A percentile compares a stretch with the other conserved stretches of the same genome.
phyloP scores from a whole-genome alignment of 2,329 filamentous ascomycete genomes.

The Cyclaneusma minus region DNA sequence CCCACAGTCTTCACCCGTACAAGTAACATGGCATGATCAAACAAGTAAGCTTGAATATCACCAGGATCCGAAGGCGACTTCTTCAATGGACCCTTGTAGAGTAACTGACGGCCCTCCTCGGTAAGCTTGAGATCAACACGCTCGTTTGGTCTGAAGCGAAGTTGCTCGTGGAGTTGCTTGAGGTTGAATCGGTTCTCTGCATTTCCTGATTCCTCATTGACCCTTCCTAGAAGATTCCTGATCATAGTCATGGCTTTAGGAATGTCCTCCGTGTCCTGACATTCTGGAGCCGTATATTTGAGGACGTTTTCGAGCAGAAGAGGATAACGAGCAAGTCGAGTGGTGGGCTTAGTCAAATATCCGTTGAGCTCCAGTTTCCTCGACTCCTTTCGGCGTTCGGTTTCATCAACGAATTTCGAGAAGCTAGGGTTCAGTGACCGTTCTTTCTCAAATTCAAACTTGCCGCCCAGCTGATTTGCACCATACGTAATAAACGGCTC shows the following conservation, averaged over 20 bases:
- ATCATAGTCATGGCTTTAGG: conserved; percentile 80
- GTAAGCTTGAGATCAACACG: conserved; percentile 88
- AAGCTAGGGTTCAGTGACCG: conserved; percentile 75
- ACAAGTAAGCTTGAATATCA: conserved; percentile 88
- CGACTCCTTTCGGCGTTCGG: conserved; percentile 89
- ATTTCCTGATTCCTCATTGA: conserved; percentile 92
- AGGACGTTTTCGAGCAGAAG: conserved; percentile 79
- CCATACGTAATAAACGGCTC: conserved; percentile 95
- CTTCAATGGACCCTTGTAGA: conserved; percentile 90
- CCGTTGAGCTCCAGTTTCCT: conserved; percentile 94
- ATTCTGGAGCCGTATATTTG: conserved; percentile 82
- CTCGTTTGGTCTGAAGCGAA: conserved; percentile 81
- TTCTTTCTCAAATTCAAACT: conserved; percentile 97
- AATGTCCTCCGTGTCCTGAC: conserved; percentile 80
- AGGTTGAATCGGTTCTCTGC: conserved; percentile 96
- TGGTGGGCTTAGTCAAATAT: conserved; percentile 95
- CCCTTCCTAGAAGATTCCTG: conserved; percentile 69
- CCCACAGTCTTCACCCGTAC: conserved; percentile 84
- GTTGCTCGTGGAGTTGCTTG: conserved; percentile 76
- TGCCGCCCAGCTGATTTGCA: conserved; percentile 87
- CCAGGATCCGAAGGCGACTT: conserved; percentile 77
- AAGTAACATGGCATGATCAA: conserved; percentile 87
- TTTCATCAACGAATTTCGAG: conserved; percentile 86
- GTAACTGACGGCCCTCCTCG: conserved; percentile 79
- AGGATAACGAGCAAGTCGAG: conserved; percentile 84